Base-by-base conservation (phyloP, 108 stramenopile genomes). In the Skeletonema costatum region DNA sequence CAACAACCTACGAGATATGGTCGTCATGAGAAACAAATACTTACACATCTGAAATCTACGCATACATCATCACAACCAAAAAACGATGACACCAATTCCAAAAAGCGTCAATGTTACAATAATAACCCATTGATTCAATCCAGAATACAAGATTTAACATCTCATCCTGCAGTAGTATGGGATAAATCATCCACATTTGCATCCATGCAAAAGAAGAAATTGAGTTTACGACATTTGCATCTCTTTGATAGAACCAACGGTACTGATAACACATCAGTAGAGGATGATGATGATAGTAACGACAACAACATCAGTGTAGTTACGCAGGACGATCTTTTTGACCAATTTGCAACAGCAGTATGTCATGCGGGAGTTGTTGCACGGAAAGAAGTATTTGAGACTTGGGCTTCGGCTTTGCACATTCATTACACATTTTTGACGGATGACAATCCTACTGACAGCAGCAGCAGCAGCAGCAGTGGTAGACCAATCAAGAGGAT, bases 301-400 rank as follows among this genome's bases (percentile, higher is more conserved):
- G 8, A 39, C n/a, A 5, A 13, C 36, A 25, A 56, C 9, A 25
- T 6, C 9, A 29, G 4, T 17, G 6, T 6, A 25, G 25, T 25
- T 29, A 0, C 7, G 17, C 72, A 16, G 2, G 78, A 80, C 58
- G 17, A 44, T 61, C 66, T 90, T 32, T 90, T 90, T 71, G 77
- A 88, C 75, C 44, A 75, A 77, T 89, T 90, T 79, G 85, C 88
- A 31, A 64, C 66, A 35, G 68, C 64, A 25, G 77, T 90, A 5
- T 90, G 90, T 62, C 30, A 71, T 33, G 74, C 85, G 1, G 62
- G 70, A 42, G 78, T 71, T 5, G 73, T 90, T 12, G 74, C 87
- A 14, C 82, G 88, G n/a, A 90, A 90, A 53, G 90, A 90, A 77
- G 35, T 90, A 5, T 90, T 90, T 73, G 88, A 90, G 35, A 88